Conservation (phyloP, 148 eudicot genomes). For the Fagopyrum tataricum region DNA sequence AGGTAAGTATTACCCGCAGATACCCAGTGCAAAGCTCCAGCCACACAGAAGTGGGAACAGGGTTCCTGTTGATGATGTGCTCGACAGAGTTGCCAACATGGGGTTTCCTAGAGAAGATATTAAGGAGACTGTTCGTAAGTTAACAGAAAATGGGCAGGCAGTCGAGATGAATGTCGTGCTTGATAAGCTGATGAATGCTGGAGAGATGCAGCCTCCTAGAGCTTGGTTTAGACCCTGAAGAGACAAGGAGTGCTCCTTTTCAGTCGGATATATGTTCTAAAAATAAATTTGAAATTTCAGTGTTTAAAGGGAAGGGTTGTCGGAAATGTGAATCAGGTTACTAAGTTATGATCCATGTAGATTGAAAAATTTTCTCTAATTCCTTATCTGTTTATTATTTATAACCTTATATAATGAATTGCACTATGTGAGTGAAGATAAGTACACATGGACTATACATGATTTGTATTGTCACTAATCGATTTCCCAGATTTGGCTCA, state of each 20-base stretch:
- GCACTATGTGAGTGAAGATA: too few relatives aligned
- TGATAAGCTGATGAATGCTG: slow-evolving; percentile 21
- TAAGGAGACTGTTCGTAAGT: slow-evolving; percentile 15
- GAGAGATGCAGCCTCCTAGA: not conserved
- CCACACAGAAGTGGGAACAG: slow-evolving; percentile 8
- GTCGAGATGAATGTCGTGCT: slow-evolving; percentile 24
- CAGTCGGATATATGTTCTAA: not conserved
- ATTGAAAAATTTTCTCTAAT: too few relatives aligned
- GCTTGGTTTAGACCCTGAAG: not conserved
- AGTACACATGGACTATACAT: too few relatives aligned
- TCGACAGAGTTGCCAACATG: slow-evolving; percentile 20
- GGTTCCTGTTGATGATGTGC: slow-evolving; percentile 17
- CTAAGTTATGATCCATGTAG: too few relatives aligned
- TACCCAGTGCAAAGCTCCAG: slow-evolving; percentile 9
- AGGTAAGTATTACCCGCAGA: not conserved
- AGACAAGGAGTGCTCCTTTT: not conserved
- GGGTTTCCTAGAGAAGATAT: slow-evolving; percentile 19
- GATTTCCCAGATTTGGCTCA: too few relatives aligned
- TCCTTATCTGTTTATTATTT: too few relatives aligned
- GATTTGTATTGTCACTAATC: too few relatives aligned
- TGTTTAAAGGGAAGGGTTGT: not conserved
- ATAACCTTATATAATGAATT: too few relatives aligned
- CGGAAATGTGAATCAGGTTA: not conserved
- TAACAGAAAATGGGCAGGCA: slow-evolving; percentile 15
- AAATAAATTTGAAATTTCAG: not conserved